A percentile compares a stretch with the other conserved stretches of the same genome.
These are phyloP conservation scores for Boletus smithii DNA, from an alignment of 1,284 basidiomycete species.

Conservation along the genomic window DNA sequence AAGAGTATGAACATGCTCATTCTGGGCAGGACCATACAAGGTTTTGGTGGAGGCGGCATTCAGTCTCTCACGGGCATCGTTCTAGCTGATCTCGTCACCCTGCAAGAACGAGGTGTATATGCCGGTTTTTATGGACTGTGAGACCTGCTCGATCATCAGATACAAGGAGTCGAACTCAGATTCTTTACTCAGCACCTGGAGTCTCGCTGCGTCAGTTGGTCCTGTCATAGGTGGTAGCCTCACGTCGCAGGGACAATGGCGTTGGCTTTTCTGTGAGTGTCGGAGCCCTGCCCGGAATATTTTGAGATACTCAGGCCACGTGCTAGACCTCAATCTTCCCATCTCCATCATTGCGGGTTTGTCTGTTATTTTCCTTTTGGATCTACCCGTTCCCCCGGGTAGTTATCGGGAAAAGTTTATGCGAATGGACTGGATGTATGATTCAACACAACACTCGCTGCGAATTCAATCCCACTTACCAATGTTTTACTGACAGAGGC, in stretches of 20 bases:
- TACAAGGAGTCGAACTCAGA: neutral
- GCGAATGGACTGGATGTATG: constrained; percentile 17
- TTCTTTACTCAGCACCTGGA: constrained; percentile 7
- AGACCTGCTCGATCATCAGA: neutral
- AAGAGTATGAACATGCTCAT: constrained; percentile 39
- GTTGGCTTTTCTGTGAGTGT: constrained; percentile 40
- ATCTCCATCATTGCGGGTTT: constrained; percentile 10
- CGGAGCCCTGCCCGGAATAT: neutral
- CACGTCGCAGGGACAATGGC: constrained; percentile 36
- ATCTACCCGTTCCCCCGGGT: constrained; percentile 12
- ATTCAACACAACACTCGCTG: too few species aligned
- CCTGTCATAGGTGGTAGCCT: constrained; percentile 40
- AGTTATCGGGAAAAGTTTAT: constrained; percentile 1
- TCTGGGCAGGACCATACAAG: constrained; percentile 37
- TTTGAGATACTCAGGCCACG: neutral
- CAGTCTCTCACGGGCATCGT: constrained; percentile 36
- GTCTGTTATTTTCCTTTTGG: constrained; percentile 5
- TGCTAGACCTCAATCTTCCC: constrained; percentile 21
- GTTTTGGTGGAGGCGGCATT: constrained; percentile 37
- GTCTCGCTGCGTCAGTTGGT: constrained; percentile 26
- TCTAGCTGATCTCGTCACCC: constrained; percentile 37
- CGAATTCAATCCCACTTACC: too few species aligned
- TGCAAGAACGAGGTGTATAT: constrained; percentile 38
- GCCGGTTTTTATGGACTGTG: constrained; percentile 28
- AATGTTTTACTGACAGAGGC: constrained; percentile 5